Conservation (phyloP, 2,329 filamentous ascomycete species). For the Parastagonospora nodorum region DNA sequence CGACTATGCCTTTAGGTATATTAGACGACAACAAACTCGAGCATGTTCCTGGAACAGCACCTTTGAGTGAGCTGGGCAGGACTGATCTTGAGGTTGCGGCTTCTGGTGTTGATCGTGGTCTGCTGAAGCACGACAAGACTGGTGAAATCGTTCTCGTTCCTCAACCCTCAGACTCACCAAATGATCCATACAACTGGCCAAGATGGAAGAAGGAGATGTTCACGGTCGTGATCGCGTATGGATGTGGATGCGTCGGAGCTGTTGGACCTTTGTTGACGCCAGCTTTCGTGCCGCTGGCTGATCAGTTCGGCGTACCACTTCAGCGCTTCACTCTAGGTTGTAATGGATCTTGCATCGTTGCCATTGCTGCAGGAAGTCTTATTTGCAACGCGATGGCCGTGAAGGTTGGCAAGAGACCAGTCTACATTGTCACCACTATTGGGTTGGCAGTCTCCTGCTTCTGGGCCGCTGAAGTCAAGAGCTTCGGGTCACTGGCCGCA, state of each 20-base stretch:
- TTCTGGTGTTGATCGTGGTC: constrained; percentile 14
- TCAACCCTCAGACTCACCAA: constrained; percentile 55
- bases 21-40: constrained; percentile 26
- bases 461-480: constrained; percentile 29
- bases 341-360: constrained; percentile 26
- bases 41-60: constrained; percentile 30
- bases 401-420: constrained; percentile 26
- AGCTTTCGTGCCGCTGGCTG: constrained; percentile 26
- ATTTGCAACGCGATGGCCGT: constrained; percentile 29
- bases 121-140: constrained; percentile 28
- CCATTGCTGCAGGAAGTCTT: constrained; percentile 24
- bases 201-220: constrained; percentile 35
- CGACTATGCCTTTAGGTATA: constrained; percentile 29
- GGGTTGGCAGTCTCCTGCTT: constrained; percentile 25
- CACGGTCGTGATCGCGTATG: constrained; percentile 27
- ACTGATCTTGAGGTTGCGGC: constrained; percentile 16
- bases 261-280: constrained; percentile 30
- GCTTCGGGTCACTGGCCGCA: constrained; percentile 23
- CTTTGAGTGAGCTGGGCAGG: constrained; percentile 23
- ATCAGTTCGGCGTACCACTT: constrained; percentile 22
- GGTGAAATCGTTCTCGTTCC: constrained; percentile 56
- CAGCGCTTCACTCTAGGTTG: constrained; percentile 25
- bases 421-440: constrained; percentile 26
- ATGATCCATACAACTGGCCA: constrained; percentile 60
- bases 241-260: constrained; percentile 30